Conservation (phyloP, 805 yeast genomes). For the Yarrowia deformans region DNA sequence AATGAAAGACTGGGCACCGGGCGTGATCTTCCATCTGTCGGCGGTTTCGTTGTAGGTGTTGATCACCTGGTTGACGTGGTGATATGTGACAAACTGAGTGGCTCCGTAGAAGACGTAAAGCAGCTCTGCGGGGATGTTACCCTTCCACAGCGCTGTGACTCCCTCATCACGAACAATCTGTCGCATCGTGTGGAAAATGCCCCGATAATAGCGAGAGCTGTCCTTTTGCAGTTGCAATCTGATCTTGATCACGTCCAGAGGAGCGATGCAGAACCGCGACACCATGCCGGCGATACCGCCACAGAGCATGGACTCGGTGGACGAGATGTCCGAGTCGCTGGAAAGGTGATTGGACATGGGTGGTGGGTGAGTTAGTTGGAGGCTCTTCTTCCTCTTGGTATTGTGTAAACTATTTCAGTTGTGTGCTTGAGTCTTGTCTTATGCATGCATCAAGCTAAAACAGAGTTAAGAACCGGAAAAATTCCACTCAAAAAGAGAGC, state of each 20-base stretch:
- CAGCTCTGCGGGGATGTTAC: constrained; percentile 89
- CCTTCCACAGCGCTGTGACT: constrained; percentile 85
- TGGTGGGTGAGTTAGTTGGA: not conserved
- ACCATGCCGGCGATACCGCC: constrained; percentile 76
- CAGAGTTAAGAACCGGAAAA: constrained; percentile 13
- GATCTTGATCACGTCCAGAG: constrained; percentile 79
- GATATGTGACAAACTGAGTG: constrained; percentile 77
- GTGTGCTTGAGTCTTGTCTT: not conserved
- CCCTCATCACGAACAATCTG: constrained; percentile 70
- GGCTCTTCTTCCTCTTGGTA: not conserved
- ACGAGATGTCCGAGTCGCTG: constrained; percentile 59
- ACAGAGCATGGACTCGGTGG: constrained; percentile 64
- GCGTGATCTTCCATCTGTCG: constrained; percentile 47
- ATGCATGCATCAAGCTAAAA: constrained; percentile 7
- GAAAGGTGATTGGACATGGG: constrained; percentile 43
- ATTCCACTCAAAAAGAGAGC: constrained; percentile 1
- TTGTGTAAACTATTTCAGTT: not conserved
- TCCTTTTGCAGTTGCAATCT: constrained; percentile 66
- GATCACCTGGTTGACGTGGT: constrained; percentile 60
- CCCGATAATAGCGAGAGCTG: constrained; percentile 50
- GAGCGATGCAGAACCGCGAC: constrained; percentile 72
- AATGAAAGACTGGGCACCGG: constrained; percentile 57
- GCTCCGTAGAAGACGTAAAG: constrained; percentile 89
- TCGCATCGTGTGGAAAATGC: constrained; percentile 50
- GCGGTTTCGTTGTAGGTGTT: constrained; percentile 43